Evolutionary conservation across 441 rosid species (phyloP).

Genomic region (Manihot esculenta): DNA sequence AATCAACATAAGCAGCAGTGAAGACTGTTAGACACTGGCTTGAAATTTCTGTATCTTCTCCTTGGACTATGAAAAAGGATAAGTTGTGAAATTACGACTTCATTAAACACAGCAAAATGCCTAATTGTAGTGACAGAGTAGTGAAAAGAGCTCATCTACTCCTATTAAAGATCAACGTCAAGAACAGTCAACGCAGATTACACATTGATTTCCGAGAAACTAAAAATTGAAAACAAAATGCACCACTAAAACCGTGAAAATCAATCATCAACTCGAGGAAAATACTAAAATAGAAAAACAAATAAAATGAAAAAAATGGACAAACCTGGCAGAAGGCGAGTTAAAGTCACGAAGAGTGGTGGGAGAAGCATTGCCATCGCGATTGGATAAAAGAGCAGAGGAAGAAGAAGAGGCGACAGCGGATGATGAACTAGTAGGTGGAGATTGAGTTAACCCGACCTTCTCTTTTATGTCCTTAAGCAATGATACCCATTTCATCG

Average conservation of each 20-base stretch:
- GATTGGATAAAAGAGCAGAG: slow-evolving; percentile 34
- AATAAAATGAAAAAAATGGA: slow-evolving; percentile 2
- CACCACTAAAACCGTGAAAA: slow-evolving; percentile 15
- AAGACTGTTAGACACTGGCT: not conserved
- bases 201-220: not conserved
- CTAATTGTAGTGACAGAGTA: slow-evolving; percentile 7
- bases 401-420: slow-evolving; percentile 44
- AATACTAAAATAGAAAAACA: not conserved
- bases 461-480: slow-evolving; percentile 97
- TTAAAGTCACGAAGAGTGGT: slow-evolving; percentile 37
- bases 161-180: slow-evolving; percentile 23
- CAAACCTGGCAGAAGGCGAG: slow-evolving; percentile 71
- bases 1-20: slow-evolving; percentile 2
- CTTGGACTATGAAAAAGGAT: not conserved
- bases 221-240: slow-evolving; percentile 13
- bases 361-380: slow-evolving; percentile 39
- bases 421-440: slow-evolving; percentile 40
- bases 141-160: slow-evolving; percentile 16
- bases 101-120: slow-evolving; percentile 4
- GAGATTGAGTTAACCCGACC: slow-evolving; percentile 93
- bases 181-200: slow-evolving; percentile 27
- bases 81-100: not conserved
- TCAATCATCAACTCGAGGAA: slow-evolving; percentile 12
- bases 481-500: slow-evolving; percentile 97
- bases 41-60: not conserved